These are phyloP conservation scores for Nemania serpens DNA, from an alignment of 2,329 filamentous ascomycete genomes.

Conservation along the genomic window DNA sequence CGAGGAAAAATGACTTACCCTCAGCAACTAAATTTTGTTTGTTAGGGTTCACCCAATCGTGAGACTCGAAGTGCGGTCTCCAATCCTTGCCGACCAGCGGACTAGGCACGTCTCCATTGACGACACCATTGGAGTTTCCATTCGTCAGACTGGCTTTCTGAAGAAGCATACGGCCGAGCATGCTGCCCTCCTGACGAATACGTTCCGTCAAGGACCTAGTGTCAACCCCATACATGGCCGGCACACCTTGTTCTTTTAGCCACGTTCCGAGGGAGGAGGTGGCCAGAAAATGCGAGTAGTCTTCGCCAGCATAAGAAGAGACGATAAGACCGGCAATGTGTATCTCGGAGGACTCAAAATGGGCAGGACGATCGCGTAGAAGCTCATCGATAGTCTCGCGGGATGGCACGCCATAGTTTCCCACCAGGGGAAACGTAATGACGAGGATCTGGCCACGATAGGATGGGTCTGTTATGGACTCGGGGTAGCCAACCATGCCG, in stretches of 20 bases:
- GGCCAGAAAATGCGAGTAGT: conserved; percentile 93
- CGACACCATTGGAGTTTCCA: conserved; percentile 46
- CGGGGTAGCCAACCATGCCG: conserved; percentile 98
- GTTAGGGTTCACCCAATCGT: conserved; percentile 93
- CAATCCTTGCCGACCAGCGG: conserved; percentile 47
- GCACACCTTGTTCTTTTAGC: conserved; percentile 94
- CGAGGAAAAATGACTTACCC: conserved; percentile 74
- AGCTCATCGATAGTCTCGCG: conserved; percentile 83
- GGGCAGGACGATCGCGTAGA: conserved; percentile 81
- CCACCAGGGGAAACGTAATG: conserved; percentile 92
- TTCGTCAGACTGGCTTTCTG: conserved; percentile 61
- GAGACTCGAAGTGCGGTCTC: conserved; percentile 70
- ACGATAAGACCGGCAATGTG: conserved; percentile 92
- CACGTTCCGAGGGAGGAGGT: conserved; percentile 88
- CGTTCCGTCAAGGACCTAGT: conserved; percentile 92
- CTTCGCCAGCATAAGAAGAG: conserved; percentile 90
- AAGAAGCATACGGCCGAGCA: conserved; percentile 88
- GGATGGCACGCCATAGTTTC: conserved; percentile 96
- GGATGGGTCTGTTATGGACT: conserved; percentile 86
- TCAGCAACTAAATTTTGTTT: conserved; percentile 89
- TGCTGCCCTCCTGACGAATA: conserved; percentile 91
- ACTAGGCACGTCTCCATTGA: conserved; percentile 47
- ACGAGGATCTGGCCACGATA: conserved; percentile 94
- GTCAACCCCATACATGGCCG: conserved; percentile 93
- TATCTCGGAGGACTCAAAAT: conserved; percentile 92